Percentiles rank a stretch among this genome's conserved stretches.
These are phyloP conservation scores for Diaporthe caulivora DNA, from an alignment of 2,329 filamentous ascomycete species.

Conservation along the genomic window DNA sequence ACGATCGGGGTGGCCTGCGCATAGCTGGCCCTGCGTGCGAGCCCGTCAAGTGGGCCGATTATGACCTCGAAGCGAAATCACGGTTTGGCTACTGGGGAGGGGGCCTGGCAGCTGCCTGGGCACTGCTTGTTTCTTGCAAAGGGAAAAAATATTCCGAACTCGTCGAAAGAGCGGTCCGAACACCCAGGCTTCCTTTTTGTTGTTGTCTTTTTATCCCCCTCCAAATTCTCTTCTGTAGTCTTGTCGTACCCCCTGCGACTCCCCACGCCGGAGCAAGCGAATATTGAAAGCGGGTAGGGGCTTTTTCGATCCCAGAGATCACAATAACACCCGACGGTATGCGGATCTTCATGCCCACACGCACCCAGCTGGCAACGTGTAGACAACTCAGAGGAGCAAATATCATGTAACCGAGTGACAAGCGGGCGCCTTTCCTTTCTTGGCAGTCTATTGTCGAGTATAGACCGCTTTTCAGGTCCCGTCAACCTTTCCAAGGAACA, in stretches of 20 bases:
- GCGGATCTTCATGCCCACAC: conserved; percentile 1
- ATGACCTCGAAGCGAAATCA: conserved; percentile 30
- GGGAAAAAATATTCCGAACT: not conserved
- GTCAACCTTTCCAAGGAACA: conserved; percentile 8
- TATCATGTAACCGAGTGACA: conserved; percentile 2
- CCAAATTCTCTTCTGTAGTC: not conserved
- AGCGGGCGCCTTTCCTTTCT: conserved; percentile 9
- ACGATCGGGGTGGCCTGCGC: conserved; percentile 15
- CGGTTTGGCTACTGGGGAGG: not conserved
- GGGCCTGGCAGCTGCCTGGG: not conserved
- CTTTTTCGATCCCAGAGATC: conserved; percentile 7
- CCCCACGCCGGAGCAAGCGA: conserved; percentile 20
- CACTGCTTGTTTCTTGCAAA: conserved; percentile 7
- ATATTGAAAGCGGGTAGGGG: not conserved
- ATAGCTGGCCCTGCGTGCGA: not conserved
- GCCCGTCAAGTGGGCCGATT: conserved; percentile 16
- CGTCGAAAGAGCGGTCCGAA: conserved; percentile 17
- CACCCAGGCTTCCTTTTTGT: not conserved
- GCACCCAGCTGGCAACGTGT: not conserved
- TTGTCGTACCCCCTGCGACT: not conserved
- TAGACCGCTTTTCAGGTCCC: conserved; percentile 26
- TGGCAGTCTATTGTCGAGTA: conserved; percentile 1
- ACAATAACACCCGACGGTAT: conserved; percentile 14
- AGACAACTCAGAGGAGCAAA: conserved; percentile 10
- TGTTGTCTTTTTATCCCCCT: not conserved